phyloP scores from a whole-genome alignment of 495 filamentous ascomycete species.

The Neurospora sp. region DNA sequence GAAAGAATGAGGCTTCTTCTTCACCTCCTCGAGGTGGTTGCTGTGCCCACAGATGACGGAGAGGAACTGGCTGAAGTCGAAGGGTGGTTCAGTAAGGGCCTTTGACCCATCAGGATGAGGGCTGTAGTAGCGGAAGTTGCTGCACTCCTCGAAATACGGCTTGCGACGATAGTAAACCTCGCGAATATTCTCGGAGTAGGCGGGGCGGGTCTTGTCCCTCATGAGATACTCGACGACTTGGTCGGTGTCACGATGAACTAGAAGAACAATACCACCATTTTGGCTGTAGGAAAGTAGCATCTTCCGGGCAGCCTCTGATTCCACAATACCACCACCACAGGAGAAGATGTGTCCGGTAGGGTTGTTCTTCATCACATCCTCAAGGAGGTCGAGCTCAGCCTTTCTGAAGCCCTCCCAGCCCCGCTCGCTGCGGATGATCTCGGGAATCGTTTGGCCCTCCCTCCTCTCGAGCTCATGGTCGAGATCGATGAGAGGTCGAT shows the following conservation, averaged over 20 bases:
- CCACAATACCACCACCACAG: conserved; percentile 88
- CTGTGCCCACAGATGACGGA: conserved; percentile 58
- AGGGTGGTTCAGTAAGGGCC: conserved; percentile 48
- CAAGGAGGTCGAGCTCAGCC: conserved; percentile 66
- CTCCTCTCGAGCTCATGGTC: conserved; percentile 73
- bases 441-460: conserved; percentile 65
- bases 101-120: conserved; percentile 51
- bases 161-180: conserved; percentile 86
- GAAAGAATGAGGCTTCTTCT: conserved; percentile 69
- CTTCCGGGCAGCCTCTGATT: conserved; percentile 72
- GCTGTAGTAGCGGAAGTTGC: conserved; percentile 89
- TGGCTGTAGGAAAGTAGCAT: conserved; percentile 64
- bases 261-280: conserved; percentile 76
- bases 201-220: conserved; percentile 82
- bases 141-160: conserved; percentile 87
- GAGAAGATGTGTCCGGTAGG: conserved; percentile 75
- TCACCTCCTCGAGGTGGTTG: conserved; percentile 52
- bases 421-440: conserved; percentile 59
- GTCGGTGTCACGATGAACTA: conserved; percentile 79
- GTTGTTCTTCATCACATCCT: conserved; percentile 61
- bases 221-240: conserved; percentile 84
- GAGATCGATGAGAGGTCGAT: conserved; percentile 73
- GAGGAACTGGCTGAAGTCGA: conserved; percentile 76
- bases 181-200: conserved; percentile 89
- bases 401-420: conserved; percentile 88